Base-by-base conservation (phyloP, 202 grass and related monocot genomes). In the Eragrostis tef region DNA sequence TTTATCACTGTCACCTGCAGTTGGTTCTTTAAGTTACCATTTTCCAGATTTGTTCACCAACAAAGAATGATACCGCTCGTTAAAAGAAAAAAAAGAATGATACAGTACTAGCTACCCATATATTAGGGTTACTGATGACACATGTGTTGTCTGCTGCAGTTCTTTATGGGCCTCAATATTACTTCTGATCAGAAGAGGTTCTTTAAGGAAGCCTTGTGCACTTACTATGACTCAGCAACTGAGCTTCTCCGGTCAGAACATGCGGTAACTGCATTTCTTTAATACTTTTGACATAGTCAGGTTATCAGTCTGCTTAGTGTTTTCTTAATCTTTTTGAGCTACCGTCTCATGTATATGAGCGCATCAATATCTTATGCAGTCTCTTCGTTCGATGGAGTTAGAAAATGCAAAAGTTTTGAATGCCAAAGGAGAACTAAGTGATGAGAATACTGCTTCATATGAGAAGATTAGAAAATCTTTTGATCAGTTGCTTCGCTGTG, bases 391-490 rank as follows among this genome's bases (percentile, higher is more conserved):
- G 72, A 91, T 93, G 89, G 96, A 98, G 90, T 74, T 83, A 64
- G 96, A 99, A 45, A 95, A 95, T 91, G 90, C 92, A 83, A 99
- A 99, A 85, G 74, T 90, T 79, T 86, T 99, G 59, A 94, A 75
- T 77, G 90, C 96, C 83, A 99, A 94, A 91, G 93, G 96, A 42
- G 96, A 99, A 84, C 78, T 99, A 67, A 98, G 90, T 21, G 90
- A 97, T 67, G 93, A 97, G 63, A 93, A 85, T 49, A 79, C 86
- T 16, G 2, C 60, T 6, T 34, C 27, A 17, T 27, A 64, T 15
- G 58, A 62, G 11, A 27, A 62, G 24, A 86, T 85, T 76, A 71
- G 93, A 31, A 97, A 91, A 36, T 89, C 88, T 67, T 93, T 89
- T 78, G 93, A 97, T 83, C 88, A 97, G 71, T 87, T 90, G 67